Evolutionary conservation across 164 flowering plant genomes (phyloP), one percentile per base, ranked within the genome.

Genomic region (Amborella trichopoda): DNA sequence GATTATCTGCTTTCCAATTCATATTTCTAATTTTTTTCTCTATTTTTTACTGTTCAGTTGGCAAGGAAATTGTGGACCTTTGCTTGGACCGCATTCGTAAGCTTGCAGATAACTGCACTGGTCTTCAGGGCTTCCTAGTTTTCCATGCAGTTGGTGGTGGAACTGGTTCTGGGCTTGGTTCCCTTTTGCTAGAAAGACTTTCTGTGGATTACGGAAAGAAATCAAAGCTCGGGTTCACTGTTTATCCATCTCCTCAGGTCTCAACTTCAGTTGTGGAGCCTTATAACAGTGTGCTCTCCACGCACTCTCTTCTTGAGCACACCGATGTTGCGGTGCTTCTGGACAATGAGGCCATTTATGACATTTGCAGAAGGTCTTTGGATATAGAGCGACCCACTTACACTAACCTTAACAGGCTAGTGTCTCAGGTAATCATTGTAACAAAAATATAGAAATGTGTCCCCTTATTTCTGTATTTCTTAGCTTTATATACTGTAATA

Each of bases 131-230:
- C 8, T 80, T 80, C 52, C 51, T 80, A 47, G 86, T 78, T 2
- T 78, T 78, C 63, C 69, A 78, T 49, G 81, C 86, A 21, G 81
- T 78, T 22, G 86, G 86, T 28, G 86, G 86, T 17, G 86, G 86
- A 6, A 79, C 86, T 24, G 86, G 86, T 3, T 80, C 87, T 24
- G 83, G 87, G 3, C 72, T 80, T 23, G 87, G 87, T 0, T 77
- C 87, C 46, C 62, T 80, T 20, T 59, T 80, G 13, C 61, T 80
- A 2, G 87, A 80, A 41, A 64, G 87, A 50, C 72, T 79, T 6
- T 79, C 86, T 3, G 86, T 79, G 4, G 85, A 73, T 40, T 78
- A 78, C 19, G 81, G 84, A 44, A 48, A 40, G 45, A 50, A 50
- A 39, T 50, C 54, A 14, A 50, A 50, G 45, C 55, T 51, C 38